phyloP scores from a whole-genome alignment of 2,329 filamentous ascomycete genomes.

The Pseudogymnoascus sp. region DNA sequence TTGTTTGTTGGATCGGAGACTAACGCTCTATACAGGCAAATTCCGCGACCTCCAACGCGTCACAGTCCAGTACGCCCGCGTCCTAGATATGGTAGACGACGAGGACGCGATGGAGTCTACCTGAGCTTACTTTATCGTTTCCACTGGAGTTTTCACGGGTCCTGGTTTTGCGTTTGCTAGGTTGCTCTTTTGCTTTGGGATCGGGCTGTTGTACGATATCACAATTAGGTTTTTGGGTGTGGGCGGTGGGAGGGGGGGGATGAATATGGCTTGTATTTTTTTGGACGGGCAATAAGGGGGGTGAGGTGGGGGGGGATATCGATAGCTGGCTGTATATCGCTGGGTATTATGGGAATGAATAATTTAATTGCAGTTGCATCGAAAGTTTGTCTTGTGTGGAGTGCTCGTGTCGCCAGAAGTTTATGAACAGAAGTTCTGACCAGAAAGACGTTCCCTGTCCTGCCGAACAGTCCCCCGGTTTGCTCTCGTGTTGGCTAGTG shows the following conservation, averaged over 20 bases:
- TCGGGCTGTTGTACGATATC: slow-evolving; percentile 1
- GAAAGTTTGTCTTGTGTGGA: no score
- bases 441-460: no score
- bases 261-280: neutral
- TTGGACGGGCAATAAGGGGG: neutral
- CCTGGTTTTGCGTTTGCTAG: neutral
- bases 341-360: neutral
- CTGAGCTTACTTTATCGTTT: neutral
- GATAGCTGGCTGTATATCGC: neutral
- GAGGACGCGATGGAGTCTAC: slow-evolving; percentile 14
- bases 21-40: slow-evolving; percentile 54
- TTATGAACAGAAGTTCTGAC: no score
- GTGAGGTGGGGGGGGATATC: neutral
- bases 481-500: no score
- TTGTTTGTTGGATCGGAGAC: neutral
- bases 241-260: neutral
- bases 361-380: neutral
- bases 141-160: neutral
- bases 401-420: no score
- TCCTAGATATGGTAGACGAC: slow-evolving; percentile 51
- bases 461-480: no score
- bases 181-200: neutral
- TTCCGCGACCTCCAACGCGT: slow-evolving; percentile 88
- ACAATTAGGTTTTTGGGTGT: neutral
- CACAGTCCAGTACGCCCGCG: slow-evolving; percentile 86